Conservation (phyloP, 2,329 filamentous ascomycete genomes). For the Macrophomina tecta region DNA sequence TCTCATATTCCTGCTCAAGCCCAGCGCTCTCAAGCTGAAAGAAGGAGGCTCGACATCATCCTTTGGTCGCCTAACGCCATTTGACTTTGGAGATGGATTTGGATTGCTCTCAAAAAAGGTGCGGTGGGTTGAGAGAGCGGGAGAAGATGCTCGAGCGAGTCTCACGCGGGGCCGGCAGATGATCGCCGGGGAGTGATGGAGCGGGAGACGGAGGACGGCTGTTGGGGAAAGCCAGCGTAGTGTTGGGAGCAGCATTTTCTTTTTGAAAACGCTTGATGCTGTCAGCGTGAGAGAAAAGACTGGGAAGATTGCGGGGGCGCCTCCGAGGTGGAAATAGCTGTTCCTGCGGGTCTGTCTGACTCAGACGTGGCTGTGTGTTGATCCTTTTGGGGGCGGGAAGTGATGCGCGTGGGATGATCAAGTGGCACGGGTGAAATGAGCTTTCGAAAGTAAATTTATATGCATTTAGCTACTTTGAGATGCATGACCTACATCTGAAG, state of each 20-base stretch:
- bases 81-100: background rate
- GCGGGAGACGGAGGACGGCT: background rate
- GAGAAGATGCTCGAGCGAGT: background rate
- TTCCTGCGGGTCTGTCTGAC: background rate
- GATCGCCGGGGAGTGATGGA: background rate
- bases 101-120: background rate
- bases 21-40: slow-evolving; percentile 8
- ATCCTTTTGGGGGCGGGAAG: background rate
- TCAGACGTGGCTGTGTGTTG: background rate
- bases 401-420: too few relatives aligned
- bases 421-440: too few relatives aligned
- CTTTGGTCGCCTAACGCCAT: background rate
- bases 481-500: too few relatives aligned
- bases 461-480: too few relatives aligned
- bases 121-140: background rate
- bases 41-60: background rate
- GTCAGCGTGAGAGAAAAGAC: background rate
- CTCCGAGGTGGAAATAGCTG: background rate
- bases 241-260: background rate
- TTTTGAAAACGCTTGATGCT: background rate
- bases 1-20: slow-evolving; percentile 7
- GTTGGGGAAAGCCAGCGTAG: background rate
- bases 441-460: too few relatives aligned
- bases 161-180: background rate
- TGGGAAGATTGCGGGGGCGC: background rate